Base-by-base conservation (phyloP, 2,329 filamentous ascomycete genomes). In the Metarhizium anisopliae region DNA sequence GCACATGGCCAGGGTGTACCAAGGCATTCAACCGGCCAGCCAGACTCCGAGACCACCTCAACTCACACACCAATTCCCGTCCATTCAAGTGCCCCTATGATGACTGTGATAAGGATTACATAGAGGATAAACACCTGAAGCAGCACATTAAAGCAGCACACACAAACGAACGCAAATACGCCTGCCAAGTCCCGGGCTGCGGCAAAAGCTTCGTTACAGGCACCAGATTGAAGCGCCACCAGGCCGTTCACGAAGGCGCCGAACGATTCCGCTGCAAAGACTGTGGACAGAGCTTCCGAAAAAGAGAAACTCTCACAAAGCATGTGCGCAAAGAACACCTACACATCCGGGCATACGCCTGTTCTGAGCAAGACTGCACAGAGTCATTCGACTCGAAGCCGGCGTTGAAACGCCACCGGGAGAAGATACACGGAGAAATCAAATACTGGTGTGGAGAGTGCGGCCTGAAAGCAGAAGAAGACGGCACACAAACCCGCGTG, bases 11-110 rank as follows among this genome's bases (percentile, higher is more conserved):
- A 11, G 82, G 78, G 60, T 97, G 93, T 67, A 73, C 75, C 56
- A 95, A 95, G 72, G 84, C 86, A 6, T 97, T 94, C 76, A 95
- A 95, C 69, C 85, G 93, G 3, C 91, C 90, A 1, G 87, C 87
- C 38, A 84, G 90, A 32, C 78, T 96, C 4, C 79, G 86, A 58
- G 85, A 89, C 57, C 93, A 97, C 66, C 73, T 93, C 29, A 82
- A 90, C 60, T 91, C 88, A 1, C 93, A 97, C 69, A 93, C 84
- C 54, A 90, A 93, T 62, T 89, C 93, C 62, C 84, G 92, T 1
- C 85, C 90, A 0, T 95, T 88, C 69, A 77, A 78, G 43, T 97
- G 93, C 66, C 74, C 78, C 2, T 80, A 86, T 59, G 73, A 78
- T 6, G 84, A 73, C 47, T 97, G 93, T 67, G 82, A 83, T 64